phyloP scores from a whole-genome alignment of 805 yeast genomes.

The Candida railenensis region DNA sequence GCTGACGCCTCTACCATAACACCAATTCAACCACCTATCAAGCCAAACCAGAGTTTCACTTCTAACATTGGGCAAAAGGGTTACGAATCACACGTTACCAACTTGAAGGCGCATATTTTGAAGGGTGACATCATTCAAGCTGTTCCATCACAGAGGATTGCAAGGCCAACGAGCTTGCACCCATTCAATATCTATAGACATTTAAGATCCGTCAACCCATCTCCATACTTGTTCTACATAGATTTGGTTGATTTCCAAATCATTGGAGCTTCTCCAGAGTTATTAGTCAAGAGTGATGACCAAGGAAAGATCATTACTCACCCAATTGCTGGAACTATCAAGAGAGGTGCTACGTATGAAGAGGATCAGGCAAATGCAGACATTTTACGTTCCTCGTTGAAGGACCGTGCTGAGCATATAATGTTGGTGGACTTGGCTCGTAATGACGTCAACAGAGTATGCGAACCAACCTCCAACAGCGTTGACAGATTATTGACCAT shows the following conservation, averaged over 20 bases:
- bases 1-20: slow-evolving; percentile 39
- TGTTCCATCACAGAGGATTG: slow-evolving; percentile 96
- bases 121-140: slow-evolving; percentile 96
- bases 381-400: slow-evolving; percentile 68
- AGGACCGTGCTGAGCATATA: slow-evolving; percentile 97
- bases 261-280: slow-evolving; percentile 97
- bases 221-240: slow-evolving; percentile 93
- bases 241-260: slow-evolving; percentile 91
- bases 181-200: slow-evolving; percentile 97
- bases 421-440: slow-evolving; percentile 98
- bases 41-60: slow-evolving; percentile 63
- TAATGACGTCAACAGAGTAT: slow-evolving; percentile 93
- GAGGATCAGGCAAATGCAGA: slow-evolving; percentile 87
- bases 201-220: slow-evolving; percentile 92
- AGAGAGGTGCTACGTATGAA: slow-evolving; percentile 84
- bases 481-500: slow-evolving; percentile 89
- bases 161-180: slow-evolving; percentile 91
- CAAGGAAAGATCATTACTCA: slow-evolving; percentile 82
- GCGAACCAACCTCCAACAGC: slow-evolving; percentile 77
- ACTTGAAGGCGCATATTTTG: slow-evolving; percentile 75
- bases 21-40: slow-evolving; percentile 77
- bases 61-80: slow-evolving; percentile 95
- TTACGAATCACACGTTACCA: slow-evolving; percentile 77
- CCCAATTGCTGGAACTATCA: slow-evolving; percentile 97
- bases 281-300: slow-evolving; percentile 77